Percentiles rank a stretch among this genome's conserved stretches.
These are phyloP conservation scores for Cordyceps farinosa DNA, from an alignment of 2,329 filamentous ascomycete species.

Conservation along the genomic window DNA sequence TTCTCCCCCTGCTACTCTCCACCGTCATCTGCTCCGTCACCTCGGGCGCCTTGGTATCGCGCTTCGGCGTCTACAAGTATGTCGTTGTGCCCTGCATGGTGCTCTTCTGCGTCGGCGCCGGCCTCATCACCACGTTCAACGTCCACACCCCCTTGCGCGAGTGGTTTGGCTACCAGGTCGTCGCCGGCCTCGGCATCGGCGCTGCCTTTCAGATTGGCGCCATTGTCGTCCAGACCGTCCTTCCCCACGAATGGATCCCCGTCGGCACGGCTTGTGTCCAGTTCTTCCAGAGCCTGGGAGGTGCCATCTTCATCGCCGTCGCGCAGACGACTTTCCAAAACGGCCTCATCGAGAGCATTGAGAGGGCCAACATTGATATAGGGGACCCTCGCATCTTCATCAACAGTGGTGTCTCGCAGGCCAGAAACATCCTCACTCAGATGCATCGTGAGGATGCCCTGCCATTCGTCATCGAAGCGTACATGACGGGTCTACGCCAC, in stretches of 20 bases:
- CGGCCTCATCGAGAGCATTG: slow-evolving; percentile 52
- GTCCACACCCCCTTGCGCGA: slow-evolving; percentile 29
- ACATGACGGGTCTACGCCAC: slow-evolving; percentile 47
- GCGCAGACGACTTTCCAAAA: slow-evolving; percentile 67
- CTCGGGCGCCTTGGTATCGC: slow-evolving; percentile 30
- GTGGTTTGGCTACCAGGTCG: slow-evolving; percentile 44
- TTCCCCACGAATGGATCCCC: slow-evolving; percentile 39
- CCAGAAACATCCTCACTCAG: slow-evolving; percentile 40
- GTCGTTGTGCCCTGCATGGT: slow-evolving; percentile 35
- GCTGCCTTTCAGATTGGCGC: slow-evolving; percentile 40
- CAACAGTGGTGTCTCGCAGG: slow-evolving; percentile 50
- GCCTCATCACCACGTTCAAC: slow-evolving; percentile 39
- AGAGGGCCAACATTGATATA: slow-evolving; percentile 41
- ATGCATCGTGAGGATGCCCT: slow-evolving; percentile 41
- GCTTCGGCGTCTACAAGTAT: slow-evolving; percentile 39
- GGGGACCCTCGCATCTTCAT: slow-evolving; percentile 44
- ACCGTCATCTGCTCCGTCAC: slow-evolving; percentile 15
- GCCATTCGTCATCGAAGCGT: slow-evolving; percentile 43
- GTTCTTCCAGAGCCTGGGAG: slow-evolving; percentile 44
- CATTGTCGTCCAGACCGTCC: slow-evolving; percentile 42
- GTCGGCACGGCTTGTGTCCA: slow-evolving; percentile 41
- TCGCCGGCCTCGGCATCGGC: slow-evolving; percentile 42
- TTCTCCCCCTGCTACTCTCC: slow-evolving; percentile 20
- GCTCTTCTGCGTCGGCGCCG: slow-evolving; percentile 31
- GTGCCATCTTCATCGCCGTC: slow-evolving; percentile 48